phyloP scores from a whole-genome alignment of 192 early-diverging fungal species.

The Umbelopsis isabellina region DNA sequence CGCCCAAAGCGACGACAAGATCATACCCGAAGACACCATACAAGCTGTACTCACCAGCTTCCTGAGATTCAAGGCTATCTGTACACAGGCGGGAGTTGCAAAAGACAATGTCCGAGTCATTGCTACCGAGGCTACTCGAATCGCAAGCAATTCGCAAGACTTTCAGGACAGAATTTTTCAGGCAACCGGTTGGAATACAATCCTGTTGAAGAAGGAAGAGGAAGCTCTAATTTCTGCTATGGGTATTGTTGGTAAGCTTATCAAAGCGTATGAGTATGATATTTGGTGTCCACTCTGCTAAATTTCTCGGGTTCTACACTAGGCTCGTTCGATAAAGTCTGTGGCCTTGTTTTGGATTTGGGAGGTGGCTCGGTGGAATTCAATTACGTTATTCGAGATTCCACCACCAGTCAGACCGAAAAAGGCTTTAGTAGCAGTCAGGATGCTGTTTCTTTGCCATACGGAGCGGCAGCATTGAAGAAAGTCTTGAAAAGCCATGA shows the following conservation, averaged over 20 bases:
- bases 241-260: conserved; percentile 50
- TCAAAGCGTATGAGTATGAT: neutral
- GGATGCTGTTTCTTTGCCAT: conserved; percentile 49
- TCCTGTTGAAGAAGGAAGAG: conserved; percentile 44
- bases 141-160: conserved; percentile 50
- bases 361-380: conserved; percentile 62
- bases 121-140: conserved; percentile 61
- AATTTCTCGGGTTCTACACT: neutral
- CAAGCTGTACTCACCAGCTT: conserved; percentile 51
- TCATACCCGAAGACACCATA: conserved; percentile 51
- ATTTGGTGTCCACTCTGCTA: neutral
- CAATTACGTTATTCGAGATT: conserved; percentile 52
- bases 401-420: conserved; percentile 22
- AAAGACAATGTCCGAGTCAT: conserved; percentile 46
- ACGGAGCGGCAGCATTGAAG: conserved; percentile 55
- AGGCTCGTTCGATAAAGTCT: conserved; percentile 53
- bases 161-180: conserved; percentile 49
- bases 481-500: conserved; percentile 42
- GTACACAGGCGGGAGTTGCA: conserved; percentile 43
- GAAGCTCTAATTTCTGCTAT: conserved; percentile 56
- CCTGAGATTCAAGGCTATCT: conserved; percentile 53
- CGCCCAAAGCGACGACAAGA: conserved; percentile 40
- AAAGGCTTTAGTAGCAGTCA: conserved; percentile 29
- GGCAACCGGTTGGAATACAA: conserved; percentile 47
- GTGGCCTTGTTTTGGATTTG: conserved; percentile 58